Percentiles rank a stretch among this genome's conserved stretches.
phyloP scores from a whole-genome alignment of 352 stramenopile genomes.

The Thalassiosira hispida region DNA sequence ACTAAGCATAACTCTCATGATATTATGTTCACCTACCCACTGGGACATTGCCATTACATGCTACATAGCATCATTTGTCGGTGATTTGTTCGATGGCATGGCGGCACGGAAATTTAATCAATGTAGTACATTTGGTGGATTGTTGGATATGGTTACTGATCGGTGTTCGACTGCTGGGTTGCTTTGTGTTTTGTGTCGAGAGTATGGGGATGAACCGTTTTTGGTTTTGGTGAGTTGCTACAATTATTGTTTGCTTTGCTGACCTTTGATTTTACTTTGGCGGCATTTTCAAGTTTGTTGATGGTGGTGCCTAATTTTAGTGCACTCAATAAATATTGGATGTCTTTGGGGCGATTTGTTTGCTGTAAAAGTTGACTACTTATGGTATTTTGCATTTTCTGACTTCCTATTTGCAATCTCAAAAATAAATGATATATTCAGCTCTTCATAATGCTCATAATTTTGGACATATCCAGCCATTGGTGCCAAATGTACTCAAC shows the following conservation, averaged over 20 bases:
- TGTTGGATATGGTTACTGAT: constrained; percentile 99
- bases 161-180: constrained; percentile 95
- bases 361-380: no score
- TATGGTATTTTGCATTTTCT: constrained; percentile 6
- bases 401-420: no score
- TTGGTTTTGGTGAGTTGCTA: constrained; percentile 50
- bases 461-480: constrained; percentile 96
- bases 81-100: constrained; percentile 97
- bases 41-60: constrained; percentile 64
- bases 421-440: no score
- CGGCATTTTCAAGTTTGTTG: not conserved
- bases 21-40: constrained; percentile 59
- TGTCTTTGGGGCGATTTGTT: no score
- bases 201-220: constrained; percentile 85
- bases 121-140: constrained; percentile 93
- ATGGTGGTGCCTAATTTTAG: no score
- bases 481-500: constrained; percentile 98
- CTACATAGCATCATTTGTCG: constrained; percentile 95
- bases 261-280: not conserved
- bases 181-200: constrained; percentile 91
- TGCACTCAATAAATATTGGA: no score
- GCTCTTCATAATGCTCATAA: constrained; percentile 86
- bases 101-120: constrained; percentile 96
- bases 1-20: constrained; percentile 87
- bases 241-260: not conserved